Evolutionary conservation across 1,284 basidiomycete species (phyloP).

Genomic region (Marasmius fiardii): DNA sequence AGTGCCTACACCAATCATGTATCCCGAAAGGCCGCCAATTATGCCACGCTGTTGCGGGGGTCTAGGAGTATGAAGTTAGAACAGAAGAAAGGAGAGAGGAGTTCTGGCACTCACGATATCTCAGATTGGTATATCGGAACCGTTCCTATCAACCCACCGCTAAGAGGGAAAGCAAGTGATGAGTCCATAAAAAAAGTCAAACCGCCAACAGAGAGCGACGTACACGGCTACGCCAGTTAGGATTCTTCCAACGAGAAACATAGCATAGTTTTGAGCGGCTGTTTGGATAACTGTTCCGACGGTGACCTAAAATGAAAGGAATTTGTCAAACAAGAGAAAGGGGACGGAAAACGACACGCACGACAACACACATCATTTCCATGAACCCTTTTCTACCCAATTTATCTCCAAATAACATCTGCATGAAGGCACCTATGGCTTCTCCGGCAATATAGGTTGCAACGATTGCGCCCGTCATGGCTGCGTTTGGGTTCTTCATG

Average conservation of each 20-base stretch:
- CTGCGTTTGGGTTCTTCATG: constrained; percentile 16
- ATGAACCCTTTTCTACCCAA: constrained; percentile 19
- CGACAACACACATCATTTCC: constrained; percentile 16
- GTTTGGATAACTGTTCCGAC: constrained; percentile 18
- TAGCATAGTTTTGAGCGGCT: constrained; percentile 17
- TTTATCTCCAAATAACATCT: constrained; percentile 15
- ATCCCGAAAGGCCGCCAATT: constrained; percentile 17
- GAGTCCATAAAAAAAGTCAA: background rate
- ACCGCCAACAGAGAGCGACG: background rate
- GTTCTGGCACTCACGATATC: constrained; percentile 10
- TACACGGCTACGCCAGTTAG: constrained; percentile 19
- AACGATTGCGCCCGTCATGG: constrained; percentile 17
- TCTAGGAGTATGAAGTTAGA: constrained; percentile 1
- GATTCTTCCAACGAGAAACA: constrained; percentile 17
- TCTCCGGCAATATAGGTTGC: constrained; percentile 18
- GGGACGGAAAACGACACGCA: background rate
- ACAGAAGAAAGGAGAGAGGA: background rate
- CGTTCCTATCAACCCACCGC: constrained; percentile 16
- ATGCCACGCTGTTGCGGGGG: constrained; percentile 16
- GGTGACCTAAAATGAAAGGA: background rate
- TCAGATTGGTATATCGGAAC: constrained; percentile 20
- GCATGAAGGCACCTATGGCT: constrained; percentile 17
- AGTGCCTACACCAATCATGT: constrained; percentile 17
- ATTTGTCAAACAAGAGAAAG: background rate
- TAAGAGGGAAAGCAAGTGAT: background rate